Base-by-base conservation (phyloP, 2,329 filamentous ascomycete species). In the Ceratocystis eucalypticola region DNA sequence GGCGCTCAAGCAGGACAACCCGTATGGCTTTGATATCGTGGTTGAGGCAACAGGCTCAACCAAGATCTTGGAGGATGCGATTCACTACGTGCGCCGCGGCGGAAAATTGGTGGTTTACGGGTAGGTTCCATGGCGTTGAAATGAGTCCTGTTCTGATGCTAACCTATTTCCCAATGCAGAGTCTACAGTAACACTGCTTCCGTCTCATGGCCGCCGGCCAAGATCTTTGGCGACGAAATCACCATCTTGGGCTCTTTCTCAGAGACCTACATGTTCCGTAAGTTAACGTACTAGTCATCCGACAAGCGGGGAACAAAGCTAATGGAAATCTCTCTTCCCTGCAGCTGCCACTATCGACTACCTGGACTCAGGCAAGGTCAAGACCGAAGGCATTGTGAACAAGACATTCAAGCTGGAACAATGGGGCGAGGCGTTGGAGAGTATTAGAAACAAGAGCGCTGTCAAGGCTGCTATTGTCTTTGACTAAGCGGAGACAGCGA, bases 391-490 rank as follows among this genome's bases (percentile, higher is more conserved):
- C 3, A 88, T 90, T 65, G 86, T 88, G 69, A 88, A 88, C 76
- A 88, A 88, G 78, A 82, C 80, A 5, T 90, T 85, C 77, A 85
- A 81, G 76, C 78, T 89, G n/a, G 86, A 90, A 72, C 80, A 89
- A 73, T 89, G 85, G 81, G 83, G 78, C 59, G 84, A 88, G 73
- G 87, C 85, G 69, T 76, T 90, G 70, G 83, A 88, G 74, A 81
- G 83, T 67, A 88, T 90, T 79, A 83, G 80, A 72, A 85, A 88
- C 76, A 88, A 89, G 79, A 82, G 77, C 65, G 86, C 86, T 68
- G 88, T 90, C 73, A 90, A 90, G 79, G 86, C 86, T 64, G 85
- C 84, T 17, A 88, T 90, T 74, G 81, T 84, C 61, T 89, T 88
- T 71, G 85, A 88, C 44, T 68, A 65, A 57, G 53, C 15, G 33